phyloP scores from a whole-genome alignment of 768 basidiomycete genomes.

The Podaxis sp. region DNA sequence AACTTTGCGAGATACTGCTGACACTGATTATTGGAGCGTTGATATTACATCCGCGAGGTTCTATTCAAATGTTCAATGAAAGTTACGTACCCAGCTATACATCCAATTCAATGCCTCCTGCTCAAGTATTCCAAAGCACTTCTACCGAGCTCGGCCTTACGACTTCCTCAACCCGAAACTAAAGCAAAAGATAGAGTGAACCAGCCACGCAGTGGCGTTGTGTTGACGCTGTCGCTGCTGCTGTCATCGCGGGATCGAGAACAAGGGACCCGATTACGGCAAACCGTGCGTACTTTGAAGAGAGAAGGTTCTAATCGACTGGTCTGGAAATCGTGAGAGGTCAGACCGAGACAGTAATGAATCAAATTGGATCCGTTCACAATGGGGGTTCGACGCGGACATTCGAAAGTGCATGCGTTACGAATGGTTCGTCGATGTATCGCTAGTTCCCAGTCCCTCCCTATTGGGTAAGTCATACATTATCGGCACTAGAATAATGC shows the following conservation, averaged over 20 bases:
- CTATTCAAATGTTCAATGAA: constrained; percentile 8
- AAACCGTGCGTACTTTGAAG: background rate
- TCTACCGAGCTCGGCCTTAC: background rate
- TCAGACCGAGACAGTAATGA: background rate
- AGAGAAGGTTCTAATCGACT: background rate
- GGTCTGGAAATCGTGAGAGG: background rate
- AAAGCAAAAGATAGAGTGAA: constrained; percentile 2
- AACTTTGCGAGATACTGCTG: background rate
- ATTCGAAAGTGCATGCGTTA: background rate
- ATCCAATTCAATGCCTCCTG: background rate
- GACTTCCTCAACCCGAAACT: background rate
- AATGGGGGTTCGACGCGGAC: background rate
- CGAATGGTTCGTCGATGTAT: background rate
- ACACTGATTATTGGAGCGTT: background rate
- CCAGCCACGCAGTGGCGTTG: background rate
- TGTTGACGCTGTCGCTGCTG: background rate
- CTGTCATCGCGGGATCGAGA: background rate
- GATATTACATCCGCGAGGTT: constrained; percentile 12
- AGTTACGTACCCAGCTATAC: constrained; percentile 7
- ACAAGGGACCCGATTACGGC: background rate
- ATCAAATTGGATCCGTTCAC: no score
- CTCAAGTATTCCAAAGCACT: background rate
- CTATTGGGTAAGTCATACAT: background rate
- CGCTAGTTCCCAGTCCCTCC: background rate
- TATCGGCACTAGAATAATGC: constrained; percentile 4